Percentiles rank a stretch among this genome's conserved stretches.
Conservation (phyloP, 352 stramenopile genomes). For the Phytopythium ostracodes region DNA sequence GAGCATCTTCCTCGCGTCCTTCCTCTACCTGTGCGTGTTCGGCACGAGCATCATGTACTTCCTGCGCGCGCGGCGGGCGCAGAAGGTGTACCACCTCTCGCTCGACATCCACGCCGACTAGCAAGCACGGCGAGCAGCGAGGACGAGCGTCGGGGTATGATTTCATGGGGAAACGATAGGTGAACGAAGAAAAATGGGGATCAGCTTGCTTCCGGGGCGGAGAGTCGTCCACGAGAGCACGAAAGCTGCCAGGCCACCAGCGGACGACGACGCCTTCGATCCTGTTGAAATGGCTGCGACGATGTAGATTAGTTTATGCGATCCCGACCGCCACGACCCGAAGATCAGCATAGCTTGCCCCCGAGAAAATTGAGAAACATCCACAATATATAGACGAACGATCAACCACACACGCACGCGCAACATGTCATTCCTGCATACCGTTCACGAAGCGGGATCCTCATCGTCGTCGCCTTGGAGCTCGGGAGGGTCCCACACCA, state of each 20-base stretch:
- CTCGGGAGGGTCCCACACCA: constrained; percentile 28
- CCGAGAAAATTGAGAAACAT: constrained; percentile 9
- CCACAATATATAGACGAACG: constrained; percentile 17
- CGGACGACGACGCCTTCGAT: neutral
- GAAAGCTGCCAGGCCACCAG: neutral
- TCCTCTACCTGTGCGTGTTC: constrained; percentile 84
- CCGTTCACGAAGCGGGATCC: neutral
- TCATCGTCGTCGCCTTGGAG: constrained; percentile 26
- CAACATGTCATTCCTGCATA: neutral
- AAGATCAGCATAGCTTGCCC: constrained; percentile 8
- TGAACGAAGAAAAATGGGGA: neutral
- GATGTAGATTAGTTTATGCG: constrained; percentile 51
- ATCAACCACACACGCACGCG: neutral
- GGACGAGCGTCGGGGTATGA: neutral
- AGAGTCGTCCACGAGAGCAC: neutral
- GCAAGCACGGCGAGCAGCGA: neutral
- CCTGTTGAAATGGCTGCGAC: constrained; percentile 5
- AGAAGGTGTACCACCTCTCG: constrained; percentile 88
- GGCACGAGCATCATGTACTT: constrained; percentile 87
- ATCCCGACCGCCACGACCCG: constrained; percentile 6
- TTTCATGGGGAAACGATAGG: neutral
- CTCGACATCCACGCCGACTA: constrained; percentile 84
- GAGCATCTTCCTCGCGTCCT: constrained; percentile 84
- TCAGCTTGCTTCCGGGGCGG: neutral
- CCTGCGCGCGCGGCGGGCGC: constrained; percentile 60